These are phyloP conservation scores for Aureobasidium pullulans DNA, from an alignment of 2,329 filamentous ascomycete species.

Conservation along the genomic window DNA sequence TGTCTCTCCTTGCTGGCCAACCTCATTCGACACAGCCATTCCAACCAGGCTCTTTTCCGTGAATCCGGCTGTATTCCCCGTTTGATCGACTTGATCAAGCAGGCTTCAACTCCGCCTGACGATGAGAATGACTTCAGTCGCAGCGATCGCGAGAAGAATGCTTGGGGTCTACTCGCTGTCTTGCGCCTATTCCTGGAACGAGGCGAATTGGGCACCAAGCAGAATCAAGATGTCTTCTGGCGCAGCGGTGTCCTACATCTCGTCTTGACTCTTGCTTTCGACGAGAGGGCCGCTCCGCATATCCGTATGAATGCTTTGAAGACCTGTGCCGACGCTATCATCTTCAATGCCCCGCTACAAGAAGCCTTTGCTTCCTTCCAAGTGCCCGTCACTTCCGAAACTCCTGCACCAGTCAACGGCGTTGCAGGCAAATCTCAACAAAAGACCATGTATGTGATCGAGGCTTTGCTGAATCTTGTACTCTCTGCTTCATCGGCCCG, in stretches of 20 bases:
- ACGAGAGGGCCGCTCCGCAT: constrained; percentile 59
- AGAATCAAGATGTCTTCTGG: constrained; percentile 83
- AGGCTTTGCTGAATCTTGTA: constrained; percentile 78
- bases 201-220: constrained; percentile 70
- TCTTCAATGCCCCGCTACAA: constrained; percentile 70
- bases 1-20: constrained; percentile 88
- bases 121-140: constrained; percentile 56
- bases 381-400: constrained; percentile 44
- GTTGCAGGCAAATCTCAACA: constrained; percentile 39
- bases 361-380: constrained; percentile 84
- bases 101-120: constrained; percentile 50
- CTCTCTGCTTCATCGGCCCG: constrained; percentile 60
- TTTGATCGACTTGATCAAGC: constrained; percentile 32
- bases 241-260: constrained; percentile 72
- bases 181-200: constrained; percentile 76
- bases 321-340: constrained; percentile 82
- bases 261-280: constrained; percentile 77
- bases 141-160: constrained; percentile 81
- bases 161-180: constrained; percentile 83
- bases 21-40: constrained; percentile 74
- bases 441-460: constrained; percentile 69
- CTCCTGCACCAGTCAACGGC: constrained; percentile 40
- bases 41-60: constrained; percentile 89
- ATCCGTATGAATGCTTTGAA: constrained; percentile 82
- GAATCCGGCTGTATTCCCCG: constrained; percentile 69